Base-by-base conservation (phyloP, 306 rosid species). In the Carpinus fangiana region DNA sequence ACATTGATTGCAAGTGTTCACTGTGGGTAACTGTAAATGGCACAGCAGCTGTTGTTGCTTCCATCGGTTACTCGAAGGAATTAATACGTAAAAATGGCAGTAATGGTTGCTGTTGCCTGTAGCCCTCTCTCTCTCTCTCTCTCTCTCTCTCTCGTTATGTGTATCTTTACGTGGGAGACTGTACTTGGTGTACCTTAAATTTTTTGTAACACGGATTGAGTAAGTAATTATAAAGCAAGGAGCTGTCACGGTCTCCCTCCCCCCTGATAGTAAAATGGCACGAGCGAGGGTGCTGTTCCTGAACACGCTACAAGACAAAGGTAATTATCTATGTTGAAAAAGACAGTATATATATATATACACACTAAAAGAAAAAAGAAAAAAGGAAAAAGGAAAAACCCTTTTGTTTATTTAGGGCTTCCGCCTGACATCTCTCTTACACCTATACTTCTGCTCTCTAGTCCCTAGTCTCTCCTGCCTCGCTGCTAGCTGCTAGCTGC, bases 381-480 rank as follows among this genome's bases (percentile, higher is more conserved):
- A 23, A 23, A 23, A 17, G 28, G 2, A 46, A 43, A n/a, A 2
- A 76, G 47, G 60, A 56, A 34, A 26, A 12, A 47, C 13, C 43
- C 26, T 66, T 73, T 66, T 73, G 34, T 66, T 72, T 82, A n/a
- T 10, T 36, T 73, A 48, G 76, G 36, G 23, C 38, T 31, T 20
- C 69, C 38, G 46, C 5, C 81, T 41, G 80, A 59, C 79, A 45
- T 48, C 72, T 50, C 70, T 77, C 36, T 48, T 21, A 38, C 82
- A 0, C 73, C 64, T 65, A 68, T 69, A 77, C 79, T 20, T 66
- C 72, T 76, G 72, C 66, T 75, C 75, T 80, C 84, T 85, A 77
- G 84, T 79, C 79, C 84, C 85, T 70, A 73, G 78, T 73, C 70
- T 83, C 78, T 78, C 74, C 34, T 62, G 77, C 80, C 31, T 60